Evolutionary conservation across 192 early-diverging fungal genomes (phyloP).

Genomic region (Backusella circina): DNA sequence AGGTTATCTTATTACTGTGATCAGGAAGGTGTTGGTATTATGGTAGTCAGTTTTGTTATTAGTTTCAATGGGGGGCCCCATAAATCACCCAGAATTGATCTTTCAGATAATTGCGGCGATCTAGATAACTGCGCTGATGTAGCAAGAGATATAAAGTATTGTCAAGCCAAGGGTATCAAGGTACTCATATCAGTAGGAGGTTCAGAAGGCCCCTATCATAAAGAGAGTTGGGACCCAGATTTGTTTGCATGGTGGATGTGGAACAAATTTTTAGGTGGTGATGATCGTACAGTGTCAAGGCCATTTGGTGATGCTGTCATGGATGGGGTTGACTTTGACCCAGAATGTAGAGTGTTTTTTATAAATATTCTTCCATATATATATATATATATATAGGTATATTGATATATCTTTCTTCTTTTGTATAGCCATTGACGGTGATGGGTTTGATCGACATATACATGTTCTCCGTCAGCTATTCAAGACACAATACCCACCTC

Average conservation of each 20-base stretch:
- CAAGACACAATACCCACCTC: constrained; percentile 40
- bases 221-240: constrained; percentile 28
- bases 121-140: constrained; percentile 45
- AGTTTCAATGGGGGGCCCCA: constrained; percentile 17
- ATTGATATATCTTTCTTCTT: constrained; percentile 28
- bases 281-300: constrained; percentile 37
- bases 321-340: constrained; percentile 68
- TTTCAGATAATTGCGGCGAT: constrained; percentile 19
- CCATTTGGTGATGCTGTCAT: constrained; percentile 68
- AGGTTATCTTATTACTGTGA: constrained; percentile 24
- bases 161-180: constrained; percentile 58
- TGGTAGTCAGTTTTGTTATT: constrained; percentile 22
- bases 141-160: constrained; percentile 55
- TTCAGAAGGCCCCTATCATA: constrained; percentile 40
- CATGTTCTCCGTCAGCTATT: constrained; percentile 34
- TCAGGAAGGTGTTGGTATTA: constrained; percentile 14
- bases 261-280: constrained; percentile 58
- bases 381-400: constrained; percentile 18
- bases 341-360: constrained; percentile 56
- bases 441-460: constrained; percentile 17
- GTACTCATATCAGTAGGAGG: constrained; percentile 64
- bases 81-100: constrained; percentile 16
- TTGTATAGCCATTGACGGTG: not conserved
- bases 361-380: constrained; percentile 20
- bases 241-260: constrained; percentile 24